phyloP scores from a whole-genome alignment of 2,329 filamentous ascomycete species.

The Beauveria sp. region DNA sequence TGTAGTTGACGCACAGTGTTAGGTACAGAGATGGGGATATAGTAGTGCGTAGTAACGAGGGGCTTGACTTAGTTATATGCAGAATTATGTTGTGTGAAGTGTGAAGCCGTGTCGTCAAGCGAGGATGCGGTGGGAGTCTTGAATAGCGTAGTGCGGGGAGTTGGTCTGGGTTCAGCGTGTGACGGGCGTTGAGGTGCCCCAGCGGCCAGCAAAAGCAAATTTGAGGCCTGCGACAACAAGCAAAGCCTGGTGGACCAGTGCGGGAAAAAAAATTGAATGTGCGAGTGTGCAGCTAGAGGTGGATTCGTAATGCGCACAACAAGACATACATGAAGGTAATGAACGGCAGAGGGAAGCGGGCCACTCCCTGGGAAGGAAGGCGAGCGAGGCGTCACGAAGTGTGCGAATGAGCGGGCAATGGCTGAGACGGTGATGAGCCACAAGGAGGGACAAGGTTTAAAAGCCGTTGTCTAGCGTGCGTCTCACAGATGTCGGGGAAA shows the following conservation, averaged over 20 bases:
- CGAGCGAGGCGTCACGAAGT: neutral
- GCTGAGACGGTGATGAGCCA: constrained; percentile 10
- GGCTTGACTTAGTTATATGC: constrained; percentile 3
- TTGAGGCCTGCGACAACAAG: constrained; percentile 6
- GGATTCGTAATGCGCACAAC: constrained; percentile 10
- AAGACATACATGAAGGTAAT: constrained; percentile 11
- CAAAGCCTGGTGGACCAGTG: constrained; percentile 8
- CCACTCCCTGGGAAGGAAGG: neutral
- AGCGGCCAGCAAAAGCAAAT: constrained; percentile 10
- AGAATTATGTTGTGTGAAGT: neutral
- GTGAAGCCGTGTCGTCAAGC: neutral
- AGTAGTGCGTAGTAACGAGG: neutral
- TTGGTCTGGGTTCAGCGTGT: constrained; percentile 7
- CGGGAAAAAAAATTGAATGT: constrained; percentile 7
- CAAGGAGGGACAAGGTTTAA: constrained; percentile 2
- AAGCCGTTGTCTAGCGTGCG: constrained; percentile 9
- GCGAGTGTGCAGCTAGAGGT: constrained; percentile 9
- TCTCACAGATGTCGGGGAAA: constrained; percentile 10
- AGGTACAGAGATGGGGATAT: neutral
- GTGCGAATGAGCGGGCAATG: constrained; percentile 6
- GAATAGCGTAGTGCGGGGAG: constrained; percentile 8
- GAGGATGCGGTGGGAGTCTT: neutral
- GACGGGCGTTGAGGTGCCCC: constrained; percentile 8
- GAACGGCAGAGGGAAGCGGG: constrained; percentile 9
- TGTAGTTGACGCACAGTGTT: neutral